These are phyloP conservation scores for Cucumis melo DNA, from an alignment of 306 rosid genomes.

Conservation along the genomic window DNA sequence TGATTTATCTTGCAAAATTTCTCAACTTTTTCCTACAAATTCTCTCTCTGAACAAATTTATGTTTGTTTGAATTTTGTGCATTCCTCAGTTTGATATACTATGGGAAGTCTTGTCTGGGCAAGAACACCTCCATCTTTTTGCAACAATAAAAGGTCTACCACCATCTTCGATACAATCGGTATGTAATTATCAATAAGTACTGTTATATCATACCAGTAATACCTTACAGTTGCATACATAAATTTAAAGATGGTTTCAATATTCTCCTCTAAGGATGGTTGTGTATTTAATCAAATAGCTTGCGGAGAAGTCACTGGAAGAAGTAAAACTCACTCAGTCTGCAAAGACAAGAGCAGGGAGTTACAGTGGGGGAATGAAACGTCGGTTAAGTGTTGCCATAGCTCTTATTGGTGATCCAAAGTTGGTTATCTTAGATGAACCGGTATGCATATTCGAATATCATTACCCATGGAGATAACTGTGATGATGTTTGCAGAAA, in stretches of 20 bases:
- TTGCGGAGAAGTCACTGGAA: constrained; percentile 36
- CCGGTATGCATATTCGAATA: constrained; percentile 37
- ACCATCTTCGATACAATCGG: constrained; percentile 43
- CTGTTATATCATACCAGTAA: not conserved
- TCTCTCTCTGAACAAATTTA: not conserved
- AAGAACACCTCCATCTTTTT: constrained; percentile 77
- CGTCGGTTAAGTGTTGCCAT: constrained; percentile 88
- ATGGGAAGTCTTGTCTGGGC: constrained; percentile 75
- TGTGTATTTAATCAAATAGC: constrained; percentile 27
- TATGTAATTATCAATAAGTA: constrained; percentile 17
- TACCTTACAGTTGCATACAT: not conserved
- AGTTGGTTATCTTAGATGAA: constrained; percentile 72
- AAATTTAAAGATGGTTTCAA: not conserved
- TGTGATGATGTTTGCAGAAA: not conserved
- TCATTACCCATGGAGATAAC: not conserved
- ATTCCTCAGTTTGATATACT: constrained; percentile 59
- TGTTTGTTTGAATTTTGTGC: constrained; percentile 6
- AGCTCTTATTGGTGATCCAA: constrained; percentile 83
- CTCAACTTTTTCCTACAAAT: constrained; percentile 4
- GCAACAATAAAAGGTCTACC: constrained; percentile 71
- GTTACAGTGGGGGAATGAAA: constrained; percentile 93
- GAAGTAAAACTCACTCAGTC: constrained; percentile 67
- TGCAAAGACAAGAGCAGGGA: constrained; percentile 68
- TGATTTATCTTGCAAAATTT: constrained; percentile 7
- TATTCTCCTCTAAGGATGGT: not conserved